These are phyloP conservation scores for Agaricus subrufescens DNA, from an alignment of 768 basidiomycete genomes.

Conservation along the genomic window DNA sequence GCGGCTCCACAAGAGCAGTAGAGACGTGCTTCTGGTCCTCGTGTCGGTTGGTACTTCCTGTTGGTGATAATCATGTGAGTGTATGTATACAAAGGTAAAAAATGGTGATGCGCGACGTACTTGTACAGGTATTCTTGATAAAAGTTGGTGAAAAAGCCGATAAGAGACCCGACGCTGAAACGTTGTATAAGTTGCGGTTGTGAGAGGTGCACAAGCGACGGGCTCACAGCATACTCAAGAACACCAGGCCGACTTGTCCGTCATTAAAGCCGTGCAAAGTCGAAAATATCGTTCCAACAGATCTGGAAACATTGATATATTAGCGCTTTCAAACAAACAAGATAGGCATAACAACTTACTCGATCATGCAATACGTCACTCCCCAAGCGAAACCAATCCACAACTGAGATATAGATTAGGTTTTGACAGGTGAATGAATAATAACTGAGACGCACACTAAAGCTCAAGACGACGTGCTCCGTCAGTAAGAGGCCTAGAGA, in stretches of 20 bases:
- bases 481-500: slow-evolving; percentile 56
- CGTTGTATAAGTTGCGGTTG: not conserved
- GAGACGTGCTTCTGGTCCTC: slow-evolving; percentile 57
- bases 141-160: slow-evolving; percentile 43
- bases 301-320: not conserved
- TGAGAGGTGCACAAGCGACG: not conserved
- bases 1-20: slow-evolving; percentile 52
- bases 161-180: slow-evolving; percentile 46
- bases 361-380: slow-evolving; percentile 62
- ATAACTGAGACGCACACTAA: slow-evolving; percentile 52
- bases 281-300: slow-evolving; percentile 35
- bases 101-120: slow-evolving; percentile 23
- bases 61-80: not conserved
- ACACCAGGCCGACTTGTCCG: slow-evolving; percentile 57
- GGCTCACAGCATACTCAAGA: slow-evolving; percentile 50
- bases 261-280: slow-evolving; percentile 54
- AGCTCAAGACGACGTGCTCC: slow-evolving; percentile 70
- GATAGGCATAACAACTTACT: slow-evolving; percentile 27
- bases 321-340: not conserved
- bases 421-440: slow-evolving; percentile 17
- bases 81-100: not conserved
- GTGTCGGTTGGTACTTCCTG: slow-evolving; percentile 27
- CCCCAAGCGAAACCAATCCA: slow-evolving; percentile 79
- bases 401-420: slow-evolving; percentile 33
- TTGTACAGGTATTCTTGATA: slow-evolving; percentile 48